These are phyloP conservation scores for Nyssa sinensis DNA, from an alignment of 148 eudicot species.

Conservation along the genomic window DNA sequence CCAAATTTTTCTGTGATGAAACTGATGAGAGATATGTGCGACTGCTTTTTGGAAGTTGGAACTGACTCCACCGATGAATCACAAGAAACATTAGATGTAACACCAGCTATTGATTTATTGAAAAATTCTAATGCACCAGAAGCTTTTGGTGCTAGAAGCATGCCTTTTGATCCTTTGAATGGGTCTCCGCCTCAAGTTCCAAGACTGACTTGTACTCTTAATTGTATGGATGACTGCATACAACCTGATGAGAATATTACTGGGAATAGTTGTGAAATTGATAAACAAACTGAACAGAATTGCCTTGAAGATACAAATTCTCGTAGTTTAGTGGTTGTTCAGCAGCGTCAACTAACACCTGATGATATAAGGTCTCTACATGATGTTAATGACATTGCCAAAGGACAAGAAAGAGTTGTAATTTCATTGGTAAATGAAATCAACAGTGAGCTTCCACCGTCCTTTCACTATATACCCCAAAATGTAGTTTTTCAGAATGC, in stretches of 20 bases:
- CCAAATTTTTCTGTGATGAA: slow-evolving; percentile 50
- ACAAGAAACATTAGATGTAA: slow-evolving; percentile 20
- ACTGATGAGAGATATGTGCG: slow-evolving; percentile 59
- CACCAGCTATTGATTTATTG: slow-evolving; percentile 21
- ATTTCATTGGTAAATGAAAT: slow-evolving; percentile 51
- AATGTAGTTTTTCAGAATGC: slow-evolving; percentile 59
- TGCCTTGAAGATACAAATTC: slow-evolving; percentile 20
- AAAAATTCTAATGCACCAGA: slow-evolving; percentile 23
- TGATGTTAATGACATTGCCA: slow-evolving; percentile 50
- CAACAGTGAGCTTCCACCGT: slow-evolving; percentile 46
- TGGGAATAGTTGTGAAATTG: slow-evolving; percentile 15
- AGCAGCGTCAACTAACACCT: slow-evolving; percentile 27
- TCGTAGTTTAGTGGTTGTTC: slow-evolving; percentile 41
- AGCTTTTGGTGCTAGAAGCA: slow-evolving; percentile 22
- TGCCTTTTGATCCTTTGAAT: slow-evolving; percentile 17
- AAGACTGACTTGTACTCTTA: slow-evolving; percentile 26
- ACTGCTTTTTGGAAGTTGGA: slow-evolving; percentile 42
- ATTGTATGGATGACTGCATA: slow-evolving; percentile 16
- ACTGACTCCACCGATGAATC: slow-evolving; percentile 21
- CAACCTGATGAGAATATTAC: slow-evolving; percentile 20
- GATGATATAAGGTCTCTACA: slow-evolving; percentile 15
- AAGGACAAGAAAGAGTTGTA: slow-evolving; percentile 56
- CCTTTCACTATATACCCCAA: slow-evolving; percentile 60
- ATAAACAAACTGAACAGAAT: slow-evolving; percentile 20
- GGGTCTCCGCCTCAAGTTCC: slow-evolving; percentile 26